Base-by-base conservation (phyloP, 768 basidiomycete genomes). In the Neoboletus brunneissimus region DNA sequence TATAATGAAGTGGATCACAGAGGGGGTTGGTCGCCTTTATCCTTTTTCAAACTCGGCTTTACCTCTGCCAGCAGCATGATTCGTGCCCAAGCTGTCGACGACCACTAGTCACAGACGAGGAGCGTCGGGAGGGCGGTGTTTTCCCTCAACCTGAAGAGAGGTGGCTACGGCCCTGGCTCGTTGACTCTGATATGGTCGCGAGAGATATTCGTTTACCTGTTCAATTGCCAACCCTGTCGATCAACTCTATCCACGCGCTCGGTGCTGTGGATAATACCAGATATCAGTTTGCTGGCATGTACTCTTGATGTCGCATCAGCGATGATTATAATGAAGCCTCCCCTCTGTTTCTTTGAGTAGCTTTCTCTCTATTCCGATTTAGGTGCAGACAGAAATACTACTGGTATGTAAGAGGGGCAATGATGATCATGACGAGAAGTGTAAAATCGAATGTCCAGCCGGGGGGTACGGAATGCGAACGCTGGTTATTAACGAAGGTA, bases 51-150 rank as follows among this genome's bases (percentile, higher is more conserved):
- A 41, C 43, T 34, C 25, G 23, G 18, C 22, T 62, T 62, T 31
- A 65, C 55, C 40, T 56, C 42, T n/a, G 41, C 51, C 43, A 31
- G 45, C 54, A 86, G 85, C 80, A 84, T 54, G 76, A 81, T 49
- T 83, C 87, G 2, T 89, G 87, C 66, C 87, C 87, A 15, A 77
- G 81, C 54, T 88, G 87, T 68, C 84, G 87, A 46, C 74, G 73
- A 22, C 69, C 73, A 35, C 72, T 88, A 11, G 54, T 79, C n/a
- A 41, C 61, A 11, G 59, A 58, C 9, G 56, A 56, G 23, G 60
- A 60, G 27, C 66, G 57, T 52, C 61, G 48, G 16, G 63, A 59
- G 16, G 55, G 45, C 13, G 29, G 37, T 16, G 40, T 35, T 27
- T 34, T 52, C 18, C 25, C 57, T 29, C 54, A 56, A 10, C 37